A percentile compares a stretch with the other conserved stretches of the same genome.
These are phyloP conservation scores for Aquanectria penicillioides DNA, from an alignment of 2,329 filamentous ascomycete genomes.

Conservation along the genomic window DNA sequence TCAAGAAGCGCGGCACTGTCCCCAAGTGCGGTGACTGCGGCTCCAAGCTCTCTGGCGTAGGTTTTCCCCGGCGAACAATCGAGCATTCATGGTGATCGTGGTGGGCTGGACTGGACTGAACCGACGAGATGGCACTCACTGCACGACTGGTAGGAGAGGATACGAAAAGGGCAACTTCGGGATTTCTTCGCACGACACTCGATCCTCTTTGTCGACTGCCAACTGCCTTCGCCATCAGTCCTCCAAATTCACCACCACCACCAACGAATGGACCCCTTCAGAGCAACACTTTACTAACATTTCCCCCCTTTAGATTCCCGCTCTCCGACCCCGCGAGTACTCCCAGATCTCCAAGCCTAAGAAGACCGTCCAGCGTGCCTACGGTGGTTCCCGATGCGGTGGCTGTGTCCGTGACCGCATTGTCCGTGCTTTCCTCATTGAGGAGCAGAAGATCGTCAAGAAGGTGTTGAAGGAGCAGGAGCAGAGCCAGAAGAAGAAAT, in stretches of 20 bases:
- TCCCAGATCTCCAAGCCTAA: slow-evolving; percentile 95
- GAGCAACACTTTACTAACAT: slow-evolving; percentile 29
- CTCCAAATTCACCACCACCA: slow-evolving; percentile 16
- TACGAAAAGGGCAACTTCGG: neutral
- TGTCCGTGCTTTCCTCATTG: slow-evolving; percentile 97
- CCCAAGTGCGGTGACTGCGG: slow-evolving; percentile 99
- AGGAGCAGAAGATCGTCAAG: slow-evolving; percentile 99
- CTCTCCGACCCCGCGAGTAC: slow-evolving; percentile 98
- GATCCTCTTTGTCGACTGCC: no score
- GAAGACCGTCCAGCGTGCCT: slow-evolving; percentile 99
- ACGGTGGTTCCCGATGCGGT: slow-evolving; percentile 97
- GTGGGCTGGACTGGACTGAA: slow-evolving; percentile 26
- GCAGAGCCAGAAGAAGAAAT: slow-evolving; percentile 75
- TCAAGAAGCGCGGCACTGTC: slow-evolving; percentile 98
- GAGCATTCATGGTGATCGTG: slow-evolving; percentile 26
- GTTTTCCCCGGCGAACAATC: slow-evolving; percentile 55
- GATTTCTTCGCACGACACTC: no score
- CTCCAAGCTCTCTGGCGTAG: slow-evolving; percentile 96
- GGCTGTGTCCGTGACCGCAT: slow-evolving; percentile 99
- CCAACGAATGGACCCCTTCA: slow-evolving; percentile 16
- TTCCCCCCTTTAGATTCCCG: slow-evolving; percentile 74
- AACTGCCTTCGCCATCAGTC: no score
- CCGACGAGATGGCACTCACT: slow-evolving; percentile 13
- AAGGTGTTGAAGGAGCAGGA: slow-evolving; percentile 99
- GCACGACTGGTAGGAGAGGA: slow-evolving; percentile 4